These are phyloP conservation scores for Trichoderma aggressivum DNA, from an alignment of 2,329 filamentous ascomycete genomes.

Conservation along the genomic window DNA sequence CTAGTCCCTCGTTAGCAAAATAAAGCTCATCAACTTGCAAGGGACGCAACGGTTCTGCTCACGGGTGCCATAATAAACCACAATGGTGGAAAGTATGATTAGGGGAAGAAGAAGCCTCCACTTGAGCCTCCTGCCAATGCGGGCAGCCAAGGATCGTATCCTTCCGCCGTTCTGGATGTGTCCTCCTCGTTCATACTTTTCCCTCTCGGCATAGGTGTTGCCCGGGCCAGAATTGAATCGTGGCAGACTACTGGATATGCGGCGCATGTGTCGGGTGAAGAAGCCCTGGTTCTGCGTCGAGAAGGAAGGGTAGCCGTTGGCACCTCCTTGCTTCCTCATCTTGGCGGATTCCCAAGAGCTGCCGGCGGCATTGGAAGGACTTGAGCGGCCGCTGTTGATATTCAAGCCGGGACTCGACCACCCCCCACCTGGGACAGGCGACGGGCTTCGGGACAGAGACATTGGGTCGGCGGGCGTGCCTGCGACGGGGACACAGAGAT, in stretches of 20 bases:
- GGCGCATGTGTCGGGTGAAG: constrained; percentile 79
- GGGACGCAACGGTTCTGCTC: constrained; percentile 40
- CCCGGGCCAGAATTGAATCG: constrained; percentile 57
- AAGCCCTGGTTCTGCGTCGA: constrained; percentile 80
- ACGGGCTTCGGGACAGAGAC: constrained; percentile 85
- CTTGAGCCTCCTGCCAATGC: constrained; percentile 63
- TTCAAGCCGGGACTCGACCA: constrained; percentile 83
- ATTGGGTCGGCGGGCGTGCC: constrained; percentile 61
- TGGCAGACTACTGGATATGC: constrained; percentile 74
- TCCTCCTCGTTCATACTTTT: constrained; percentile 63
- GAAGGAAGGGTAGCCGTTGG: constrained; percentile 74
- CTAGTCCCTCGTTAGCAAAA: neutral
- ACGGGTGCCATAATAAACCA: constrained; percentile 72
- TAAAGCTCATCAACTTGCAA: neutral
- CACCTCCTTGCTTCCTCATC: constrained; percentile 68
- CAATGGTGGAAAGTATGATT: constrained; percentile 57
- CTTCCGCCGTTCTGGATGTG: constrained; percentile 44
- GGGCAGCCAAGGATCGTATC: constrained; percentile 43
- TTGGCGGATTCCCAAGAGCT: constrained; percentile 76
- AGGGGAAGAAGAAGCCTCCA: constrained; percentile 59
- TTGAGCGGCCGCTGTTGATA: constrained; percentile 68
- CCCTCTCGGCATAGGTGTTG: constrained; percentile 67
- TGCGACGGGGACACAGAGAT: constrained; percentile 32
- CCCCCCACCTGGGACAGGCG: constrained; percentile 76
- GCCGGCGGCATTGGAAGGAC: constrained; percentile 57